Base-by-base conservation (phyloP, 1,284 basidiomycete species). In the Mycena citricolor region DNA sequence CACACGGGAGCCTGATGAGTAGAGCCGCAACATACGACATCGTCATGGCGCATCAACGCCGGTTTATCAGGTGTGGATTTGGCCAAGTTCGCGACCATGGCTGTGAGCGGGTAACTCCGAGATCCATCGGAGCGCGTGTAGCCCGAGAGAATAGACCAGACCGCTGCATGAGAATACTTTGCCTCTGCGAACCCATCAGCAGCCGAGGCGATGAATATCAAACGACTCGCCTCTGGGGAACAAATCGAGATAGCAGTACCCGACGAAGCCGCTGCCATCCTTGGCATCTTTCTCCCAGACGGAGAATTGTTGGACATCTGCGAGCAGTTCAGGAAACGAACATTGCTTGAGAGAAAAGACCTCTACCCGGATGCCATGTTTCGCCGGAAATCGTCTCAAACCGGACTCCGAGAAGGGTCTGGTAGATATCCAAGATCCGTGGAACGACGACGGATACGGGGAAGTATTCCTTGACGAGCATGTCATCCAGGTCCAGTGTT, bases 71-170 rank as follows among this genome's bases (percentile, higher is more conserved):
- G 79, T 0, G 87, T 89, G 3, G 86, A 75, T 60, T 92, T 93
- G 3, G 90, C 86, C 3, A 93, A 74, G 62, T 92, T 93, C 20
- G 90, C 90, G 6, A 92, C 90, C 90, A 92, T 91, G 8, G 84
- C 84, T 1, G 80, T 63, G 36, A 87, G 61, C 2, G 88, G 89
- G 62, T 89, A 91, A 59, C 74, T 74, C 33, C 86, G 77, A 35
- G 71, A 71, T 26, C 81, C 82, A 44, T 77, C 67, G 0, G 73
- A 51, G 13, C 64, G 67, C 26, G 69, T 68, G 55, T 82, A 84
- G 4, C 86, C 86, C 1, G 79, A 63, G 11, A 84, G 68, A 17
- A 92, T 68, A 13, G 77, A 73, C 86, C 87, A 94, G 1, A 93
- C 88, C 0, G 90, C 89, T 0, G 90, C 90, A 66, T 94, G 90